Percentiles rank a stretch among this genome's conserved stretches.
These are phyloP conservation scores for Oryza brachyantha DNA, from an alignment of 176 grass and related monocot genomes.

Conservation along the genomic window DNA sequence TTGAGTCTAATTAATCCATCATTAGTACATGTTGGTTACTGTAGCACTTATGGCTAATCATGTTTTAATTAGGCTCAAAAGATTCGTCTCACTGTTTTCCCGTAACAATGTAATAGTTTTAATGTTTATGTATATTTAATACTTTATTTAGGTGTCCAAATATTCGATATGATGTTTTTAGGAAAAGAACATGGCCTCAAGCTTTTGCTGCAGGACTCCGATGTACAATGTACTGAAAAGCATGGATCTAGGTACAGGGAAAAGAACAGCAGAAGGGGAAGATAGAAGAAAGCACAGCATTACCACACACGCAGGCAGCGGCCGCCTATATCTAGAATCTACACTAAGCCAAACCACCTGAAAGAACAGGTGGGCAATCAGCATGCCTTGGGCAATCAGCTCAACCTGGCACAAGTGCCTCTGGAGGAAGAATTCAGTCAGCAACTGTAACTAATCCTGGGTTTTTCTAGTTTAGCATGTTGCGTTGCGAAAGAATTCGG, in stretches of 20 bases:
- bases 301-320: background rate
- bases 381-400: background rate
- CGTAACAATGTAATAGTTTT: too few relatives aligned
- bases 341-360: slow-evolving; percentile 19
- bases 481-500: slow-evolving; percentile 55
- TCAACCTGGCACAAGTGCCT: slow-evolving; percentile 12
- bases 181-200: too few relatives aligned
- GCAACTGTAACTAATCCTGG: slow-evolving; percentile 33
- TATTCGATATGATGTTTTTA: too few relatives aligned
- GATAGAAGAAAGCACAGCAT: background rate
- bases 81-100: too few relatives aligned
- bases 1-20: too few relatives aligned
- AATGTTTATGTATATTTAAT: too few relatives aligned
- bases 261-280: slow-evolving; percentile 5
- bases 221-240: slow-evolving; percentile 45
- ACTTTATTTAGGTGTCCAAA: too few relatives aligned
- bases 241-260: slow-evolving; percentile 31
- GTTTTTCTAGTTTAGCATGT: slow-evolving; percentile 30
- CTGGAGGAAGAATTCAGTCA: slow-evolving; percentile 46
- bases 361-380: slow-evolving; percentile 3
- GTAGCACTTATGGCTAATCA: too few relatives aligned
- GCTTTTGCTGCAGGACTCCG: slow-evolving; percentile 27
- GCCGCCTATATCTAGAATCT: slow-evolving; percentile 36
- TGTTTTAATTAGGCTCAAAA: too few relatives aligned
- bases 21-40: too few relatives aligned